Evolutionary conservation across 176 grass and related monocot genomes (phyloP).

Genomic region (Coix lacrymajobi): DNA sequence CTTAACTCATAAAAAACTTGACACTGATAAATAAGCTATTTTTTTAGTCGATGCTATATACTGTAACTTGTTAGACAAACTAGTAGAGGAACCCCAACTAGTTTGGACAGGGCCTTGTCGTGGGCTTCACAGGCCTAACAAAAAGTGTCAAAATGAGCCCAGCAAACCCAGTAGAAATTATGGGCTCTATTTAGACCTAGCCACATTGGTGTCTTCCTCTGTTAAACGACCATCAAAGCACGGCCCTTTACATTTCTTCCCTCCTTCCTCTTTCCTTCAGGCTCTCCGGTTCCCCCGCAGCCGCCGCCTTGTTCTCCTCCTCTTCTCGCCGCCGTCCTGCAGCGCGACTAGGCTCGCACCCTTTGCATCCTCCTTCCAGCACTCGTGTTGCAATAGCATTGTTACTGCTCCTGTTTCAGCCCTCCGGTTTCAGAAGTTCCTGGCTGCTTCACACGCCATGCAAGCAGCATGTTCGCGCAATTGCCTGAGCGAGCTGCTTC

Average conservation of each 20-base stretch:
- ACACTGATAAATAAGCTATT: too few species aligned
- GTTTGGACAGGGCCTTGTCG: too few species aligned
- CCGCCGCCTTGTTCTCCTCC: neutral
- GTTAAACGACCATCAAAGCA: neutral
- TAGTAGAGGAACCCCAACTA: too few species aligned
- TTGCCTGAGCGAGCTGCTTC: slow-evolving; percentile 23
- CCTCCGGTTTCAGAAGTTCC: neutral
- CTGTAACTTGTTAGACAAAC: too few species aligned
- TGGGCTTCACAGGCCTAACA: neutral
- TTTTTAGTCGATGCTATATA: too few species aligned
- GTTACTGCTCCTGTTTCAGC: fast-evolving
- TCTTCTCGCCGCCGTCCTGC: neutral
- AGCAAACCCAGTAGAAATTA: neutral
- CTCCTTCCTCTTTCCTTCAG: neutral
- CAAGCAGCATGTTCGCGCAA: slow-evolving; percentile 37
- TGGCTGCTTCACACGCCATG: neutral
- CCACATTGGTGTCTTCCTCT: neutral
- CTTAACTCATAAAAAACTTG: too few species aligned
- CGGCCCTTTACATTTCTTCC: neutral
- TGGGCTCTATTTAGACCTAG: neutral
- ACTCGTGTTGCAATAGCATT: neutral
- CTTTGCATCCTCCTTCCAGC: too few species aligned
- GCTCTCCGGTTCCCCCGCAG: neutral
- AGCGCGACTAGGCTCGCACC: neutral
- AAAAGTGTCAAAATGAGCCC: neutral